phyloP scores from a whole-genome alignment of 768 basidiomycete species.

The Epithele typhae region DNA sequence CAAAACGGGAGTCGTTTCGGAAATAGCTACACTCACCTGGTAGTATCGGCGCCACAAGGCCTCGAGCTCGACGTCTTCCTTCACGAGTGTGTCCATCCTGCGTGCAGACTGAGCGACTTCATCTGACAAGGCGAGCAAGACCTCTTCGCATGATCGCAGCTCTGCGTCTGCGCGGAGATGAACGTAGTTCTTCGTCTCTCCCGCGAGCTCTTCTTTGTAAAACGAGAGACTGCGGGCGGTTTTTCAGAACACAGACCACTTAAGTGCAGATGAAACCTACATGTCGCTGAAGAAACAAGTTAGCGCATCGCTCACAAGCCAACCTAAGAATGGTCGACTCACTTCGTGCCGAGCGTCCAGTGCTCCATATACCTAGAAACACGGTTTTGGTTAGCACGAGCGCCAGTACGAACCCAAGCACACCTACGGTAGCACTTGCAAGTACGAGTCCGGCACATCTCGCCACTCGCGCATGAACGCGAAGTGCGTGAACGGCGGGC shows the following conservation, averaged over 20 bases:
- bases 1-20: too few relatives aligned
- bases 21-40: background rate
- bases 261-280: background rate
- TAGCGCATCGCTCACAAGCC: background rate
- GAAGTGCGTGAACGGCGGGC: constrained; percentile 33
- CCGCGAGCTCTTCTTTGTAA: constrained; percentile 16
- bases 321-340: background rate
- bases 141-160: background rate
- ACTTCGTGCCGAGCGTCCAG: constrained; percentile 9
- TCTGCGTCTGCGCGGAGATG: constrained; percentile 10
- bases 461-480: constrained; percentile 26
- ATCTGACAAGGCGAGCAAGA: constrained; percentile 7
- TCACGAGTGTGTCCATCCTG: background rate
- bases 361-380: constrained; percentile 5
- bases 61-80: background rate
- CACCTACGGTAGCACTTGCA: constrained; percentile 34
- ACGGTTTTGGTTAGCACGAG: background rate
- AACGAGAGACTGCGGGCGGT: constrained; percentile 12
- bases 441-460: constrained; percentile 24
- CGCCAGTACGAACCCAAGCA: background rate
- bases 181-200: constrained; percentile 16
- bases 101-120: constrained; percentile 9
- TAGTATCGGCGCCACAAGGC: constrained; percentile 5
- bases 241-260: background rate
- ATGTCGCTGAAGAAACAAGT: background rate